phyloP scores from a whole-genome alignment of 345 rosid species.

The Sisymbrium altissimum region DNA sequence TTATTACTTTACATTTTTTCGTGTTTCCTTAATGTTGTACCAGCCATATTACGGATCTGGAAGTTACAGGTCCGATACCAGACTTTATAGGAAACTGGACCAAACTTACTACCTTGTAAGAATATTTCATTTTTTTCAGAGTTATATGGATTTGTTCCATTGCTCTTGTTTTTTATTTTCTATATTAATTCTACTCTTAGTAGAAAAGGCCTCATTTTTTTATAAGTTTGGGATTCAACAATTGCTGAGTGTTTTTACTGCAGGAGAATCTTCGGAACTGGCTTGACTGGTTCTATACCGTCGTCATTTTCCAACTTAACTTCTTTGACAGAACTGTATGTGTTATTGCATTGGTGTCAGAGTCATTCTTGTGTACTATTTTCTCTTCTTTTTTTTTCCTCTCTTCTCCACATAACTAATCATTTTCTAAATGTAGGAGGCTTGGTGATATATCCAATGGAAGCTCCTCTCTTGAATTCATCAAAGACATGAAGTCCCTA shows the following conservation, averaged over 20 bases:
- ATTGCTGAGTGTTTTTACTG: conserved; percentile 9
- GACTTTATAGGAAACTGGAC: conserved; percentile 57
- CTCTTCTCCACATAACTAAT: too few relatives aligned
- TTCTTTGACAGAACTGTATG: conserved; percentile 54
- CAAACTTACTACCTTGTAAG: conserved; percentile 46
- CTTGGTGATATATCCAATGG: conserved; percentile 57
- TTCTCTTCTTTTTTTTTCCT: background rate
- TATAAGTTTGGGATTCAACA: background rate
- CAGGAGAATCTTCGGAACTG: conserved; percentile 59
- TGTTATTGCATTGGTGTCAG: background rate
- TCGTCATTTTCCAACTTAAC: conserved; percentile 46
- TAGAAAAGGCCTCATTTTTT: background rate
- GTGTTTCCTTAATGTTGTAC: background rate
- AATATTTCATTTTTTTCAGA: background rate
- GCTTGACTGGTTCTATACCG: conserved; percentile 60
- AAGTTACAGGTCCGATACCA: conserved; percentile 51
- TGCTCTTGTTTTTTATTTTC: background rate
- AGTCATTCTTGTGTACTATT: too few relatives aligned
- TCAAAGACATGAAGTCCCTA: conserved; percentile 45
- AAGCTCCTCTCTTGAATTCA: conserved; percentile 48
- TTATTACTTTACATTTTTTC: background rate
- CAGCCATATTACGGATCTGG: conserved; percentile 48
- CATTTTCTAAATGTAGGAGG: conserved; percentile 37
- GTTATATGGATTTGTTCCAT: background rate
- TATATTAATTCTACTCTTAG: too few relatives aligned